Conservation (phyloP, 2,329 filamentous ascomycete species). For the Sordariomycetes sp. region DNA sequence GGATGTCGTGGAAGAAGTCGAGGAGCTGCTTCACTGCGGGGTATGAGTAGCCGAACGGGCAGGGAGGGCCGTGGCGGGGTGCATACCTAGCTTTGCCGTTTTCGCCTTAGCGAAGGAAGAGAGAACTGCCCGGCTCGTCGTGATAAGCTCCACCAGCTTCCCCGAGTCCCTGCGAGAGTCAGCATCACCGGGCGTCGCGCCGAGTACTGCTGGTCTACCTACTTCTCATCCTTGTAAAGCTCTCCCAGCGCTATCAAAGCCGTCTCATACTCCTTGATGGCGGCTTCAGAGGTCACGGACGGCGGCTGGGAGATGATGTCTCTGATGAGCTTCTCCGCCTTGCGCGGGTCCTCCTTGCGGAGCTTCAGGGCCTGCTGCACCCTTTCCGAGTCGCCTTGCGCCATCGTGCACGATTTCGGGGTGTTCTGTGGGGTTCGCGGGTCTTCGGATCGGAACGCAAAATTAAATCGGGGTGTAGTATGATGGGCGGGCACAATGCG, state of each 20-base stretch:
- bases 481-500: not conserved
- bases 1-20: slow-evolving; percentile 87
- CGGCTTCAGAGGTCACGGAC: slow-evolving; percentile 68
- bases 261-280: slow-evolving; percentile 81
- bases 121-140: slow-evolving; percentile 77
- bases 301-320: slow-evolving; percentile 79
- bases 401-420: slow-evolving; percentile 24
- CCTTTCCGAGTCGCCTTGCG: slow-evolving; percentile 45
- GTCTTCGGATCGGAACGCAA: not conserved
- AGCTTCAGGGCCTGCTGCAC: slow-evolving; percentile 84
- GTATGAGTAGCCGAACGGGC: not conserved
- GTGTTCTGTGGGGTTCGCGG: not conserved
- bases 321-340: slow-evolving; percentile 81
- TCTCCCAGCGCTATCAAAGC: slow-evolving; percentile 82
- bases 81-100: slow-evolving; percentile 88
- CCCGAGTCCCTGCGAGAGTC: not conserved
- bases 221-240: slow-evolving; percentile 83
- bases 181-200: not conserved
- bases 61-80: not conserved
- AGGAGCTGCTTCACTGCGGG: slow-evolving; percentile 80
- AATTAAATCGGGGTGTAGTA: not conserved
- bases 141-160: slow-evolving; percentile 81
- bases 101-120: slow-evolving; percentile 98
- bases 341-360: slow-evolving; percentile 64
- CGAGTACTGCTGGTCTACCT: slow-evolving; percentile 19